A percentile compares a stretch with the other conserved stretches of the same genome.
phyloP scores from a whole-genome alignment of 2,329 filamentous ascomycete species.

The Nemania abortiva region DNA sequence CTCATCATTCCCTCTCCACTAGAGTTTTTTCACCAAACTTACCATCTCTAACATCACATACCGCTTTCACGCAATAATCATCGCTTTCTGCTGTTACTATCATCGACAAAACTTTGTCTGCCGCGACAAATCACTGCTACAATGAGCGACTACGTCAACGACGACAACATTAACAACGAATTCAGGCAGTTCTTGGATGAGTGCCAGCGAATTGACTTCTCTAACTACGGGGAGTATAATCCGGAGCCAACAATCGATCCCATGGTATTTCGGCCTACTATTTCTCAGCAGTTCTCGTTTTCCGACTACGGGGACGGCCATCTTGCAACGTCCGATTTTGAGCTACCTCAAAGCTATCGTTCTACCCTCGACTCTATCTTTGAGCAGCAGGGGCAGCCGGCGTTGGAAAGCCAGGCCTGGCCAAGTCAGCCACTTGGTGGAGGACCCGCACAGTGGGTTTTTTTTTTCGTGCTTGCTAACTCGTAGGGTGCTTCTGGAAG shows the following conservation, averaged over 20 bases:
- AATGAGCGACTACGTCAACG: too few relatives aligned
- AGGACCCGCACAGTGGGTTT: slow-evolving; percentile 30
- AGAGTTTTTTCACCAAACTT: not conserved
- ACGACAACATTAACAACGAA: not conserved
- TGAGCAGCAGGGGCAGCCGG: slow-evolving; percentile 1
- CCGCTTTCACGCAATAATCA: not conserved
- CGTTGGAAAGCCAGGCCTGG: not conserved
- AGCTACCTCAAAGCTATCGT: not conserved
- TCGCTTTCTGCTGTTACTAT: not conserved
- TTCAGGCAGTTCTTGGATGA: not conserved
- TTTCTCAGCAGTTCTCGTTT: not conserved
- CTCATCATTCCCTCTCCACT: not conserved
- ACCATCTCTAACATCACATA: slow-evolving; percentile 1
- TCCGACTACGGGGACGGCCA: not conserved
- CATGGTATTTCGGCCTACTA: not conserved
- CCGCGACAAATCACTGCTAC: not conserved
- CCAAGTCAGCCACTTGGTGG: not conserved
- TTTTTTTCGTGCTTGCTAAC: slow-evolving; percentile 34
- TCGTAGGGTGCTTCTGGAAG: slow-evolving; percentile 36
- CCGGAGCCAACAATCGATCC: not conserved
- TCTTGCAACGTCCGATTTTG: not conserved
- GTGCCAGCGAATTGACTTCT: not conserved
- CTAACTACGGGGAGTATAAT: too few relatives aligned
- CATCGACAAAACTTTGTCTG: not conserved
- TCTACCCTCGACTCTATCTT: not conserved